Base-by-base conservation (phyloP, 129 eudicot species). In the Mikania micrantha region DNA sequence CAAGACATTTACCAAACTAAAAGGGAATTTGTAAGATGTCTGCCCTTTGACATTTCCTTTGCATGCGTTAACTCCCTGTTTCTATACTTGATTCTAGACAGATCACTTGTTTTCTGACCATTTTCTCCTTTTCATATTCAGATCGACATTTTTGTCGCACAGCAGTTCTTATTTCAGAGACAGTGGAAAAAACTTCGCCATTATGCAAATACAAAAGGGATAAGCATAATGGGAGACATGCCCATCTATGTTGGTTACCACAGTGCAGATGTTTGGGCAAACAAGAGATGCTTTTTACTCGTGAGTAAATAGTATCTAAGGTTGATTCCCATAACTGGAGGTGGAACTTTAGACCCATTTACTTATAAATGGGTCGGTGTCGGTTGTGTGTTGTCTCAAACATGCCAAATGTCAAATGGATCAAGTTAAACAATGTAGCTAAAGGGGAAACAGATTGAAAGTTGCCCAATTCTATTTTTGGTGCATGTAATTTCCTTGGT, bases 201-300 rank as follows among this genome's bases (percentile, higher is more conserved):
- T 12, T 93, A 93, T 74, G 96, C 98, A 57, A 70, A 67, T 12
- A 68, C 28, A 34, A 93, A 85, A 66, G 96, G 96, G 39, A 84
- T 93, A 66, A 88, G 89, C 68, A 81, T 93, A 60, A 93, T 93
- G 96, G 98, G 98, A 64, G 98, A 93, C 78, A 93, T 93, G 98
- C 98, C 98, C 62, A 93, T 93, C 12, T 93, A 93, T 81, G 98
- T 93, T 44, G 98, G 95, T 70, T 93, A 88, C 79, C 98, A 93
- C 78, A 88, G 96, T 77, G 95, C 98, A 56, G 98, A 93, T 81
- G 96, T 93, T 62, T 93, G 98, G 98, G 96, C 98, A 47, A 88
- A 93, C 81, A 93, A 79, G 81, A 88, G 84, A 79, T 89, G 79
- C 20, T 93, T 93, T 86, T 79, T 87, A 73, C 90, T 93, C 68